Percentiles rank a stretch among this genome's conserved stretches.
These are phyloP conservation scores for Mycena capillaripes DNA, from an alignment of 768 basidiomycete genomes.

Conservation along the genomic window DNA sequence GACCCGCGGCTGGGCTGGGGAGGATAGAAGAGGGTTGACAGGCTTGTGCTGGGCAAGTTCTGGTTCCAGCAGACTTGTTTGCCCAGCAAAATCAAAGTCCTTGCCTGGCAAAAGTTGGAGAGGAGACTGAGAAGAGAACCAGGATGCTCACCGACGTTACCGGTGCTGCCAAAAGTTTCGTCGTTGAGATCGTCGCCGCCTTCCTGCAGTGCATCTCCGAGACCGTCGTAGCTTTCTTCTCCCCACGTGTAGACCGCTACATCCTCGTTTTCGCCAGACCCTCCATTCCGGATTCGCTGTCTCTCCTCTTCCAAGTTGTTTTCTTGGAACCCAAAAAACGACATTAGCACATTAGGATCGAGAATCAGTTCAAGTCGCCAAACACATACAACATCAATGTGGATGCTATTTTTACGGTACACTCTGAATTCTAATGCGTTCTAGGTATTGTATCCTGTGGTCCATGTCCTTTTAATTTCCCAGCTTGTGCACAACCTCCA, in stretches of 20 bases:
- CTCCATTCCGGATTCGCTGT: constrained; percentile 65
- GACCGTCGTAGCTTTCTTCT: constrained; percentile 89
- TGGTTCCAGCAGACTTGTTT: constrained; percentile 45
- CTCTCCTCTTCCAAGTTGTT: constrained; percentile 75
- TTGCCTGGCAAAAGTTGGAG: constrained; percentile 67
- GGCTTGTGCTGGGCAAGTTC: constrained; percentile 41
- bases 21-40: not conserved
- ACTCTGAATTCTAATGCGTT: not conserved
- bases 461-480: constrained; percentile 20
- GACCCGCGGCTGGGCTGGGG: constrained; percentile 5
- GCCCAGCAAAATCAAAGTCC: constrained; percentile 90
- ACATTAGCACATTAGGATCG: constrained; percentile 60
- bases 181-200: constrained; percentile 95
- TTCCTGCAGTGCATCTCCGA: constrained; percentile 90
- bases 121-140: constrained; percentile 20
- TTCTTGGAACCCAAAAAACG: constrained; percentile 86
- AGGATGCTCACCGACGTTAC: constrained; percentile 74
- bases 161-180: constrained; percentile 91
- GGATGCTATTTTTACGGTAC: constrained; percentile 20
- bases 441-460: constrained; percentile 13
- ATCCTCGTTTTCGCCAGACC: constrained; percentile 76
- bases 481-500: constrained; percentile 77
- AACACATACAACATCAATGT: constrained; percentile 2
- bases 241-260: constrained; percentile 95
- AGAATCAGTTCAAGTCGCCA: constrained; percentile 5